Percentiles rank a stretch among this genome's conserved stretches.
phyloP scores from a whole-genome alignment of 352 stramenopile species.

The Phytophthora palmivora region DNA sequence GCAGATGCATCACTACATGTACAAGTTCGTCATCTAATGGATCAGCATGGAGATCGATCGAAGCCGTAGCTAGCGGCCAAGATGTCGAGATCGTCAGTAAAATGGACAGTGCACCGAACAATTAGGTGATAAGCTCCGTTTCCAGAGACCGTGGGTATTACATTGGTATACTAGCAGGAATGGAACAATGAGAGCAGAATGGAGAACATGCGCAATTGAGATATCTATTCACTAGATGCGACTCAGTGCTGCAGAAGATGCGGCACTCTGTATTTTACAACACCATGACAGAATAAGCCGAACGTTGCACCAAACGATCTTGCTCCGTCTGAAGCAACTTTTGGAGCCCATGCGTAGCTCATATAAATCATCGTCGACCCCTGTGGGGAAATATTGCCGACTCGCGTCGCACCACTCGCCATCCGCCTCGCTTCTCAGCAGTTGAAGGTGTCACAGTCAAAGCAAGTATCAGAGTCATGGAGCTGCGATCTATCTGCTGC shows the following conservation, averaged over 20 bases:
- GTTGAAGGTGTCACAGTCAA: neutral
- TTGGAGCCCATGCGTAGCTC: slow-evolving; percentile 27
- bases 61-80: slow-evolving; percentile 8
- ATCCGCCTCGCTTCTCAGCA: neutral
- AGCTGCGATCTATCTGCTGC: slow-evolving; percentile 16
- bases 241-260: slow-evolving; percentile 10
- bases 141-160: too few relatives aligned
- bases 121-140: too few relatives aligned
- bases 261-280: slow-evolving; percentile 16
- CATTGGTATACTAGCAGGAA: too few relatives aligned
- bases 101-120: too few relatives aligned
- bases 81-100: too few relatives aligned
- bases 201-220: too few relatives aligned
- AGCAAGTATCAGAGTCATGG: slow-evolving; percentile 3
- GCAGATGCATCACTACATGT: too few relatives aligned
- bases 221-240: slow-evolving; percentile 1
- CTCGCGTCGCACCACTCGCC: slow-evolving; percentile 8
- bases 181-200: too few relatives aligned
- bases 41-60: slow-evolving; percentile 12
- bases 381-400: slow-evolving; percentile 16
- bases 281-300: slow-evolving; percentile 17
- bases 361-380: slow-evolving; percentile 29
- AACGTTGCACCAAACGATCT: slow-evolving; percentile 4
- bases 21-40: neutral
- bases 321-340: slow-evolving; percentile 14